phyloP scores from a whole-genome alignment of 2,329 filamentous ascomycete genomes.

The Ceratocystis eucalypticola region DNA sequence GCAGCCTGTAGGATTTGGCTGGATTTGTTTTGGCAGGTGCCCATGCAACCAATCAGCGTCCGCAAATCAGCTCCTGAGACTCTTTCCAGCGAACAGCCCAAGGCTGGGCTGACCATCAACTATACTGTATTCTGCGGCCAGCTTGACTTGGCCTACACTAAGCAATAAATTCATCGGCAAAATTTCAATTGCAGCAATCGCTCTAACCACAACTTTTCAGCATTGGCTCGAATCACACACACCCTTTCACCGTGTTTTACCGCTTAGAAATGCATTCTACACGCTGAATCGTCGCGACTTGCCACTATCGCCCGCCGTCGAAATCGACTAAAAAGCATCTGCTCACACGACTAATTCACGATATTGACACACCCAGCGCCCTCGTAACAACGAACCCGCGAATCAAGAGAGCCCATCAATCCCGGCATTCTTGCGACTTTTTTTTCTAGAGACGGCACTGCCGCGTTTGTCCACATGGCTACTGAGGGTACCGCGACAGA shows the following conservation, averaged over 20 bases:
- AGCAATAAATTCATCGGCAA: background rate
- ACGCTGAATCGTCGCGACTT: constrained; percentile 1
- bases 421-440: background rate
- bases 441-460: background rate
- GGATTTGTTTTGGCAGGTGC: constrained; percentile 9
- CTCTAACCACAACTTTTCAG: background rate
- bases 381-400: background rate
- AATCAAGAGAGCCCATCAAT: background rate
- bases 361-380: background rate
- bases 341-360: background rate
- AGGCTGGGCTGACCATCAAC: background rate
- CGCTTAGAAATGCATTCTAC: background rate
- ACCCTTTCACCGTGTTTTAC: background rate
- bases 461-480: background rate
- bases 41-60: constrained; percentile 16
- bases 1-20: background rate
- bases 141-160: background rate
- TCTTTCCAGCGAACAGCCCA: background rate
- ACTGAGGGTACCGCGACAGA: background rate
- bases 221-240: background rate
- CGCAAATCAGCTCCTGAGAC: constrained; percentile 5
- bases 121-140: background rate
- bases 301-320: background rate
- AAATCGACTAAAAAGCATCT: background rate
- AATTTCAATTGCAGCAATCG: background rate